Conservation (phyloP, 2,329 filamentous ascomycete species). For the Colletotrichum brevisporum region DNA sequence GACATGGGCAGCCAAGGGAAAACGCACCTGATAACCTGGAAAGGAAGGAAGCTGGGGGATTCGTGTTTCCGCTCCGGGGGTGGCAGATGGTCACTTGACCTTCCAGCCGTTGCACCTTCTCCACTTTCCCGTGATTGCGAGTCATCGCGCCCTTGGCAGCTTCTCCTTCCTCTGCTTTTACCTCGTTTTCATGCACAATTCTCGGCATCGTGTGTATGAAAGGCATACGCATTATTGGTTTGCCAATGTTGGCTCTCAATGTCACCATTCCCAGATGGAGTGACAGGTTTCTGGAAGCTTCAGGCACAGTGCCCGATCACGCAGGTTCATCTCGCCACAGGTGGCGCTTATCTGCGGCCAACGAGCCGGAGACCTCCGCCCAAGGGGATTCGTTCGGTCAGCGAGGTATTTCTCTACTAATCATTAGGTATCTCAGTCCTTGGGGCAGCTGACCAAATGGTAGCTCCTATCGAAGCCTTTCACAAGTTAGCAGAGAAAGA, state of each 20-base stretch:
- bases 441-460: constrained; percentile 7
- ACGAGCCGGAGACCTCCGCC: background rate
- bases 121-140: constrained; percentile 23
- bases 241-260: background rate
- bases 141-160: constrained; percentile 7
- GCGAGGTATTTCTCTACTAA: background rate
- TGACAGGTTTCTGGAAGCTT: no score
- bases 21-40: no score
- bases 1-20: no score
- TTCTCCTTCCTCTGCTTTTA: no score
- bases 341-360: background rate
- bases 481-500: no score
- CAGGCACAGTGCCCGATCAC: no score
- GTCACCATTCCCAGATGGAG: background rate
- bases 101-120: constrained; percentile 15
- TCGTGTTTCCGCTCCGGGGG: constrained; percentile 18
- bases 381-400: background rate
- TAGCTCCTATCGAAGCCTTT: background rate
- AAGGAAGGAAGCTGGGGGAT: constrained; percentile 1
- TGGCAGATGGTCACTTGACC: constrained; percentile 20
- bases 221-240: no score
- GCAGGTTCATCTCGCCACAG: no score
- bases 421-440: background rate
- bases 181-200: no score
- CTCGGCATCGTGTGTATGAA: no score